Conservation (phyloP, 2,329 filamentous ascomycete genomes). For the Penicillium olsonii region DNA sequence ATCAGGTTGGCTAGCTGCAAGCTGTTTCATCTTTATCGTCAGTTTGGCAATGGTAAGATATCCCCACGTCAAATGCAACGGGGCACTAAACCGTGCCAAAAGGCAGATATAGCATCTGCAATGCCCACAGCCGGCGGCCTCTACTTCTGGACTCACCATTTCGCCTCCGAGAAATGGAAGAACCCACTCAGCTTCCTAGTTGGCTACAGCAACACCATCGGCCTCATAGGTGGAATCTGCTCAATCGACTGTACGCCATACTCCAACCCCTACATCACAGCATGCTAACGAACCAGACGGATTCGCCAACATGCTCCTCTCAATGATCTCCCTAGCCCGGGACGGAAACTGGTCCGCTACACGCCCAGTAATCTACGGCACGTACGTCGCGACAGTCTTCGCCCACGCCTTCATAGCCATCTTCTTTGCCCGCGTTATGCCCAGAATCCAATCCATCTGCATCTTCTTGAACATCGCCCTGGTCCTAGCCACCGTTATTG, state of each 20-base stretch:
- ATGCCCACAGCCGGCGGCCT: constrained; percentile 63
- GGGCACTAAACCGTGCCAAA: background rate
- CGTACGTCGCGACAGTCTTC: constrained; percentile 57
- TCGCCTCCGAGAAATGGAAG: constrained; percentile 55
- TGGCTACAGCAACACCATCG: constrained; percentile 63
- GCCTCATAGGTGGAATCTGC: constrained; percentile 62
- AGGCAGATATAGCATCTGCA: constrained; percentile 54
- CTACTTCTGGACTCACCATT: constrained; percentile 64
- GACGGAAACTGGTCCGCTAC: constrained; percentile 58
- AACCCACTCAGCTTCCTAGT: constrained; percentile 63
- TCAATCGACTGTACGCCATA: constrained; percentile 56
- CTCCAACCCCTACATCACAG: background rate
- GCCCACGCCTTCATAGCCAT: constrained; percentile 57
- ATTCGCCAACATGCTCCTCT: constrained; percentile 53
- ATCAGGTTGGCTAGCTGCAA: constrained; percentile 56
- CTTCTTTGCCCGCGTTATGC: constrained; percentile 56
- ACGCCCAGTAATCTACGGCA: constrained; percentile 57
- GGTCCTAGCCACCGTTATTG: constrained; percentile 55
- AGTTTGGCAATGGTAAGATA: constrained; percentile 58
- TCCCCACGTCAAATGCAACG: background rate
- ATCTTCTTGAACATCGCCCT: constrained; percentile 57
- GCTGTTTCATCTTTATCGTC: constrained; percentile 59
- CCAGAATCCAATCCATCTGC: constrained; percentile 56
- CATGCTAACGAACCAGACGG: constrained; percentile 7
- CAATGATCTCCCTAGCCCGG: constrained; percentile 56